Evolutionary conservation across 768 basidiomycete species (phyloP).

Genomic region (Auriscalpium vulgare): DNA sequence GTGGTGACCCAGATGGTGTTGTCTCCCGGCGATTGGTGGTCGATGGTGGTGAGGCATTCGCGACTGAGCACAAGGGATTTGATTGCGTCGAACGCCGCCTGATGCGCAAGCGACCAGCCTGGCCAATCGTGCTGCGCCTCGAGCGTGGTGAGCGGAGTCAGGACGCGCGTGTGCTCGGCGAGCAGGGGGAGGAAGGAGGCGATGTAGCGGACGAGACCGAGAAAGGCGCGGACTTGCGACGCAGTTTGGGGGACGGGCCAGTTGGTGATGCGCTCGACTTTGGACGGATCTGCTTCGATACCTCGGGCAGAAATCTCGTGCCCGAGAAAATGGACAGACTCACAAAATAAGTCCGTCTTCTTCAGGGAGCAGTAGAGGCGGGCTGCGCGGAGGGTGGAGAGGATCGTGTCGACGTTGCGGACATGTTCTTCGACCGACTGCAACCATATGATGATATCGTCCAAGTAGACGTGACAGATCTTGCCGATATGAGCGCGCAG

Average conservation of each 20-base stretch:
- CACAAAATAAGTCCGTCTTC: slow-evolving; percentile 12
- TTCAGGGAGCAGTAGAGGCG: slow-evolving; percentile 19
- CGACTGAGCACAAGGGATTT: slow-evolving; percentile 21
- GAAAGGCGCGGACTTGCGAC: slow-evolving; percentile 1
- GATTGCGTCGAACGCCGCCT: slow-evolving; percentile 29
- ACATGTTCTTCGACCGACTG: slow-evolving; percentile 22
- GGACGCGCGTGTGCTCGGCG: slow-evolving; percentile 21
- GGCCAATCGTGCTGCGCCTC: slow-evolving; percentile 16
- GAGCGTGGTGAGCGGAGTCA: slow-evolving; percentile 20
- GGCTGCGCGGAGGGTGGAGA: slow-evolving; percentile 11
- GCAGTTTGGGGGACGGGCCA: slow-evolving; percentile 21
- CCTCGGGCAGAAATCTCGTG: slow-evolving; percentile 23
- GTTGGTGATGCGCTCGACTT: slow-evolving; percentile 20
- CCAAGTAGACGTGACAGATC: too few species aligned
- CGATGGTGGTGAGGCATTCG: slow-evolving; percentile 23
- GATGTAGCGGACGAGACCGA: slow-evolving; percentile 25
- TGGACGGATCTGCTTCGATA: slow-evolving; percentile 19
- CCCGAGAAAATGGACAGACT: slow-evolving; percentile 24
- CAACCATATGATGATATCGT: slow-evolving; percentile 22
- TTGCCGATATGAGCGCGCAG: not conserved
- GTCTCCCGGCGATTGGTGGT: slow-evolving; percentile 22
- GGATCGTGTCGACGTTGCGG: slow-evolving; percentile 13
- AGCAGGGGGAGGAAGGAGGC: slow-evolving; percentile 22
- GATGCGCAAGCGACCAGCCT: slow-evolving; percentile 21
- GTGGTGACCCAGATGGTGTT: slow-evolving; percentile 29